Base-by-base conservation (phyloP, 1,139 yeast genomes). In the Taphrina wiesneri region DNA sequence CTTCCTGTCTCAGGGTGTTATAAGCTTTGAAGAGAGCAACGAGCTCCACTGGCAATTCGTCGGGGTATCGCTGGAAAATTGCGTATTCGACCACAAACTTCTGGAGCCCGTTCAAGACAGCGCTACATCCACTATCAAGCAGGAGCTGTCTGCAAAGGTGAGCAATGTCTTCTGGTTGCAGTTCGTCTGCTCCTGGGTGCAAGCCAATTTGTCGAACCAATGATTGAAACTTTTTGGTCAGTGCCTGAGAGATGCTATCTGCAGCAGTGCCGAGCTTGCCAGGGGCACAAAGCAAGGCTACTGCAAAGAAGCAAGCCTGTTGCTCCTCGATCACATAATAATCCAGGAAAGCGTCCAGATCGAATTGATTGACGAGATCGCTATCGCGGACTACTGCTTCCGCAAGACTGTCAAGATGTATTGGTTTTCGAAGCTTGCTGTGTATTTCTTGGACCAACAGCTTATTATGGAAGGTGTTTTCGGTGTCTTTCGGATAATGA, bases 61-160 rank as follows among this genome's bases (percentile, higher is more conserved):
- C 41, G 11, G 36, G 57, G 21, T 51, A 60, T 11, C 64, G 39
- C 28, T 51, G 64, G 17, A 51, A 51, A 23, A 60, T 51, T 5
- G 64, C 56, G 25, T 60, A 60, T 23, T 60, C 64, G 26, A 60
- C 34, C 30, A 60, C 57, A 43, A 60, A 60, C 32, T 60, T 60
- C 41, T 60, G 64, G 3, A 49, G 47, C 4, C 26, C 21, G 11
- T 39, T 32, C 30, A 51, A 46, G 7, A 23, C 26, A 9, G 17
- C 15, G 2, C 54, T 21, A 26, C 54, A 46, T 13, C 41, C 28
- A 34, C 26, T 23, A 17, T 60, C 41, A 32, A 60, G 56, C 4
- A 49, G 57, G 7, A 60, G 43, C 17, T 41, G 64, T 28, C 57
- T 23, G 2, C 52, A 57, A 3, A 60, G 39, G 5, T 25, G 19